Conservation (phyloP, 2,329 filamentous ascomycete genomes). For the Atkinsonella hypoxylon region DNA sequence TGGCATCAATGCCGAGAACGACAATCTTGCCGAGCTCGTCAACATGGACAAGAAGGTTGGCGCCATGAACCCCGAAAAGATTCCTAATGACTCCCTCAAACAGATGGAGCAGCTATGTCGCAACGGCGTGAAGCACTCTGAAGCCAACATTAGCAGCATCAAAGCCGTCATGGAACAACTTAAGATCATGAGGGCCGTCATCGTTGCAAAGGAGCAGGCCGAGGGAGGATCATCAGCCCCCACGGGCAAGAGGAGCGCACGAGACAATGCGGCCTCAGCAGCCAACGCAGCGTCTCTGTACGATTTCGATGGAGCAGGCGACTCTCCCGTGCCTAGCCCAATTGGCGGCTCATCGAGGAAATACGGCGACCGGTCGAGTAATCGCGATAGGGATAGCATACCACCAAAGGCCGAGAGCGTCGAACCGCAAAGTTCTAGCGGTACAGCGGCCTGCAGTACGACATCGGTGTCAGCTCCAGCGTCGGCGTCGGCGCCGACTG, state of each 20-base stretch:
- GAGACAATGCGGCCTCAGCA: conserved; percentile 12
- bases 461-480: neutral
- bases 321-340: conserved; percentile 34
- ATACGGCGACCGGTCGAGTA: conserved; percentile 25
- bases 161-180: conserved; percentile 29
- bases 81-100: conserved; percentile 25
- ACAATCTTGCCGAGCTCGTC: conserved; percentile 27
- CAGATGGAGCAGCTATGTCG: conserved; percentile 31
- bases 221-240: conserved; percentile 16
- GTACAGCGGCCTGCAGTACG: neutral
- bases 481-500: neutral
- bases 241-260: conserved; percentile 12
- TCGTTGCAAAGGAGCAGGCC: conserved; percentile 30
- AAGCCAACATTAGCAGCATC: conserved; percentile 25
- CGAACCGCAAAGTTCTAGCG: conserved; percentile 34
- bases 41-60: conserved; percentile 29
- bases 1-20: conserved; percentile 30
- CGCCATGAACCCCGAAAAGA: conserved; percentile 24
- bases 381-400: conserved; percentile 37
- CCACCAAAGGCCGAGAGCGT: conserved; percentile 45
- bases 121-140: conserved; percentile 29
- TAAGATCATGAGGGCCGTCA: conserved; percentile 29
- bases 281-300: conserved; percentile 25
- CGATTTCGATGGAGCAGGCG: conserved; percentile 32
- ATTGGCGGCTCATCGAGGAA: conserved; percentile 24